Base-by-base conservation (phyloP, 352 stramenopile genomes). In the Globisporangium carolinianum region DNA sequence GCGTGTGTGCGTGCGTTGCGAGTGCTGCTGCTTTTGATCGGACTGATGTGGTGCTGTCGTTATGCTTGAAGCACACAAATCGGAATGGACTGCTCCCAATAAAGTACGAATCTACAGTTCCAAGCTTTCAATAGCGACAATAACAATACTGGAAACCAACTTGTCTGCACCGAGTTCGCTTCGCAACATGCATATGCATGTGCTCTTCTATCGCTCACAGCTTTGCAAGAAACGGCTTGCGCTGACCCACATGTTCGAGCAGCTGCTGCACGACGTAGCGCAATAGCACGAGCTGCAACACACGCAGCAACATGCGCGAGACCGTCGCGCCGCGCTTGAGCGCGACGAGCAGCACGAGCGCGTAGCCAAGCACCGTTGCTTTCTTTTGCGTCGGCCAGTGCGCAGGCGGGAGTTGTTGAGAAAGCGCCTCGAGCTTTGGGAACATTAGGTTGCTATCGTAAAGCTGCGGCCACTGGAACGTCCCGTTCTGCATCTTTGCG, bases 241-340 rank as follows among this genome's bases (percentile, higher is more conserved):
- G 53, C 59, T 65, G 60, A 38, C 84, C 71, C 42, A 84, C 58
- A 38, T 88, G 69, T 47, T 57, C 47, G 46, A 86, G 58, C 45
- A 87, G 51, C 35, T 87, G 78, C 51, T 83, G 61, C 17, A 72
- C 67, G 12, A 86, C 47, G 55, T 85, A 86, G 15, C 76, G 76
- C 54, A 86, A 39, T 53, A 87, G 62, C 15, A 87, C 59, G 36
- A 91, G 52, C 67, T 91, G 76, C 42, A 83, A 54, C 14, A 80
- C 59, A 2, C 75, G 67, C 10, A 86, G 53, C 32, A 91, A 46
- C 6, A 91, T 63, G 32, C 62, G 60, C 15, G 59, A 71, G 15
- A 91, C 76, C 0, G 74, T 74, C 14, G 72, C 24, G 7, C 75
- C 79, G 37, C 78, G 76, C 61, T 75, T 75, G 55, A 89, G 60